Evolutionary conservation across 805 yeast genomes (phyloP), one percentile per base, ranked within the genome.

Genomic region (Ogataea sp.): DNA sequence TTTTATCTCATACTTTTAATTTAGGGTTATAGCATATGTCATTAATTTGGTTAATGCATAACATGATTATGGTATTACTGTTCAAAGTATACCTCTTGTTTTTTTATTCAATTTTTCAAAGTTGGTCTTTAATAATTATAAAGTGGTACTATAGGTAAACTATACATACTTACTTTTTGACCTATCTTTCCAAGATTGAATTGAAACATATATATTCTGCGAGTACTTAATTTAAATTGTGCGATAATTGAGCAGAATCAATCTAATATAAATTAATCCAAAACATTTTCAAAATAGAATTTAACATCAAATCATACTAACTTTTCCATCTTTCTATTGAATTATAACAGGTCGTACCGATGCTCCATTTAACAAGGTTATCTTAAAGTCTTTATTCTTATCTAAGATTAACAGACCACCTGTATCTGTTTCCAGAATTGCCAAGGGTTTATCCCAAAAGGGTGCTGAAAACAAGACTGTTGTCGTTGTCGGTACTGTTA

Each of bases 351-450:
- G 96, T 78, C 96, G 98, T 78, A 90, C 97, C 63, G 97, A 89
- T 70, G 87, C 95, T 72, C 81, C 89, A 67, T 93, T 93, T 94
- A 93, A 93, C 96, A 87, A 85, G 81, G 87, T 89, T 61, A 71
- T 93, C 75, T 83, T 93, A 70, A 87, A 73, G 71, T 76, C 90
- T 66, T 82, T 93, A 71, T 93, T 87, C 87, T 78, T 93, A 65
- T 90, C 97, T 56, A 93, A 93, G 90, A 75, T 81, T 71, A 93
- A 93, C 97, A 87, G 96, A 78, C 99, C 97, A 64, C 98, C 99
- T 52, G 98, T 93, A 51, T 90, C 97, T 59, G 80, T 87, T 56
- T 80, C 96, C 56, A 87, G 95, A 76, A 77, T 93, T 57, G 68
- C 83, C 64, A 80, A 83, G 69, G 89, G 90, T 63, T 71, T 86